phyloP scores from a whole-genome alignment of 768 basidiomycete genomes.

The Dacryopinax primogenitus region DNA sequence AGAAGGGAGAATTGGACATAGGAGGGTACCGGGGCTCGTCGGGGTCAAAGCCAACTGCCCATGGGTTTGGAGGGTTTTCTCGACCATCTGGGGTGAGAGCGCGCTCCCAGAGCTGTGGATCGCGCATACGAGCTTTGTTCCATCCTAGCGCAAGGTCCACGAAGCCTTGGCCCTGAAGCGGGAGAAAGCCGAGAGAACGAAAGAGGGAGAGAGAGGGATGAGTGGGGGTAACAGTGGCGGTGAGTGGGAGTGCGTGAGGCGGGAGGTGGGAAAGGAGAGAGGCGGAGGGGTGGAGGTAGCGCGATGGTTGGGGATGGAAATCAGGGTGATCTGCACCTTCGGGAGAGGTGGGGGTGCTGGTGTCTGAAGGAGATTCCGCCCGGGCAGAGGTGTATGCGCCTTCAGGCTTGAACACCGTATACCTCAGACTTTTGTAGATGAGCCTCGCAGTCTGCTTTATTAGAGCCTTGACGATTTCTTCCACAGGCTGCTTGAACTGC shows the following conservation, averaged over 20 bases:
- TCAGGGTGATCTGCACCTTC: background rate
- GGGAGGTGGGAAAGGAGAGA: background rate
- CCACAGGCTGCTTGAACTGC: background rate
- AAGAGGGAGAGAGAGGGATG: background rate
- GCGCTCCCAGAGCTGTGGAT: background rate
- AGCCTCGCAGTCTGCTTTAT: background rate
- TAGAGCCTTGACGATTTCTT: background rate
- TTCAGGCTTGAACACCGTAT: background rate
- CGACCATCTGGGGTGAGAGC: background rate
- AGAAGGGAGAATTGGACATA: too few relatives aligned
- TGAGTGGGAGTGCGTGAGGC: background rate
- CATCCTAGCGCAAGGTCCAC: background rate
- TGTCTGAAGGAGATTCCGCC: background rate
- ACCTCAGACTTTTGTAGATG: background rate
- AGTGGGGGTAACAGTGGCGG: background rate
- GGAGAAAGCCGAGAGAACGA: background rate
- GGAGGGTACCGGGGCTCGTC: too few relatives aligned
- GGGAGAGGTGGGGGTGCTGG: background rate
- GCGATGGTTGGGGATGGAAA: background rate
- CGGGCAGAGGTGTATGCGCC: background rate
- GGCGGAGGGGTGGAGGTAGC: background rate
- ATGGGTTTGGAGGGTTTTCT: too few relatives aligned
- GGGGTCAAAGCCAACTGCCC: too few relatives aligned
- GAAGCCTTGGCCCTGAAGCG: background rate
- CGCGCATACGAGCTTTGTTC: background rate